Evolutionary conservation across 164 flowering plant species (phyloP).

Genomic region (Paratinospora sagittata): DNA sequence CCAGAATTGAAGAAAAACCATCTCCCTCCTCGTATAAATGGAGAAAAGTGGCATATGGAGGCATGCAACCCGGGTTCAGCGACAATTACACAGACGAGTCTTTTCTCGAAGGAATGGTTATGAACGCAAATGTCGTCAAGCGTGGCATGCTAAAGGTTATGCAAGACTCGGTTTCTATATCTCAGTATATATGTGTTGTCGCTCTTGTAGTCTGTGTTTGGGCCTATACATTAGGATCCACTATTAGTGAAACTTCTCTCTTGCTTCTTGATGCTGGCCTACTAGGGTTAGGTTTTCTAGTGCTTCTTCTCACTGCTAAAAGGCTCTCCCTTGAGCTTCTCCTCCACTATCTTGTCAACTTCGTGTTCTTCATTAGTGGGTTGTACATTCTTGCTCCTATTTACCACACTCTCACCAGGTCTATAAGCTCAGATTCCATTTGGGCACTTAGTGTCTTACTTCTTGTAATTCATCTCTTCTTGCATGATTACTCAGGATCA

Average conservation of each 20-base stretch:
- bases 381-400: slow-evolving; percentile 77
- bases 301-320: slow-evolving; percentile 60
- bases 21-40: slow-evolving; percentile 45
- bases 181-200: slow-evolving; percentile 85
- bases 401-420: slow-evolving; percentile 76
- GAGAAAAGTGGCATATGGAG: slow-evolving; percentile 98
- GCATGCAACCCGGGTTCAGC: slow-evolving; percentile 96
- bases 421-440: slow-evolving; percentile 91
- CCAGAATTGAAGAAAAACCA: slow-evolving; percentile 11
- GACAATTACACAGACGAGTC: slow-evolving; percentile 89
- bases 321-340: slow-evolving; percentile 51
- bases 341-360: slow-evolving; percentile 50
- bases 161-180: slow-evolving; percentile 51
- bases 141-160: slow-evolving; percentile 45
- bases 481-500: slow-evolving; percentile 84
- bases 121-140: slow-evolving; percentile 85
- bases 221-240: slow-evolving; percentile 58
- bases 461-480: slow-evolving; percentile 73
- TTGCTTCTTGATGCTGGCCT: slow-evolving; percentile 57
- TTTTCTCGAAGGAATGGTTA: slow-evolving; percentile 88
- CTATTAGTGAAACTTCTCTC: slow-evolving; percentile 51
- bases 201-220: slow-evolving; percentile 84
- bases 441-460: slow-evolving; percentile 77
- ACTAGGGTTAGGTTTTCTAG: slow-evolving; percentile 63
- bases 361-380: slow-evolving; percentile 68